Percentiles rank a stretch among this genome's conserved stretches.
Conservation (phyloP, 495 filamentous ascomycete species). For the Penicillium antarcticum region DNA sequence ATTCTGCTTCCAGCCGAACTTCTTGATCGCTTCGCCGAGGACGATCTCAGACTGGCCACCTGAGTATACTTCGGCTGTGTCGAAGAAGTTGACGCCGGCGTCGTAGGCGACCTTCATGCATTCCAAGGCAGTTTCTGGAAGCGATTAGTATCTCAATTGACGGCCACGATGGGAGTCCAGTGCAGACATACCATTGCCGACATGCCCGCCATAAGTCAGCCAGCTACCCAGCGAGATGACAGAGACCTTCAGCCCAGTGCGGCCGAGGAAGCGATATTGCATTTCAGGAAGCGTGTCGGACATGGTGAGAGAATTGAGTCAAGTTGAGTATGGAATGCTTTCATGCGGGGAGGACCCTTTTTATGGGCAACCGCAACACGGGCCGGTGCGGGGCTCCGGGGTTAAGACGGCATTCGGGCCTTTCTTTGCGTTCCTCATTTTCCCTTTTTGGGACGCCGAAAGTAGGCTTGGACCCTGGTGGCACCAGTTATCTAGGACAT, state of each 20-base stretch:
- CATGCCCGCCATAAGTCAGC: conserved; percentile 77
- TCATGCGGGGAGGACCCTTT: neutral
- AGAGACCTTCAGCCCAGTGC: conserved; percentile 72
- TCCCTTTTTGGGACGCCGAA: conserved; percentile 2
- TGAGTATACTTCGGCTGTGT: conserved; percentile 46
- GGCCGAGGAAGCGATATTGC: conserved; percentile 73
- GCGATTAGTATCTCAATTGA: neutral
- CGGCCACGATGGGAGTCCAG: neutral
- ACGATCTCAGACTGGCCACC: conserved; percentile 68
- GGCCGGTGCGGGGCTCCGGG: conserved; percentile 13
- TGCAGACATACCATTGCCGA: conserved; percentile 56
- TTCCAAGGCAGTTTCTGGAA: conserved; percentile 55
- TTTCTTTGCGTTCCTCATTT: neutral
- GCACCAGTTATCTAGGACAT: neutral
- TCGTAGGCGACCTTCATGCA: conserved; percentile 78
- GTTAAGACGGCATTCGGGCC: neutral
- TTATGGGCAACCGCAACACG: neutral
- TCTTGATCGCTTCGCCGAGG: conserved; percentile 68
- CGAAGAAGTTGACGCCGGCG: conserved; percentile 72
- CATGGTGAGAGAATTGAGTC: conserved; percentile 11
- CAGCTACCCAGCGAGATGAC: conserved; percentile 70
- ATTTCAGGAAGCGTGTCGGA: conserved; percentile 52
- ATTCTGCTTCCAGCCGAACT: conserved; percentile 65
- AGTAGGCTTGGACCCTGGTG: neutral
- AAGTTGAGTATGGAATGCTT: neutral